These are phyloP conservation scores for Candida qinlingensis DNA, from an alignment of 805 yeast species.

Conservation along the genomic window DNA sequence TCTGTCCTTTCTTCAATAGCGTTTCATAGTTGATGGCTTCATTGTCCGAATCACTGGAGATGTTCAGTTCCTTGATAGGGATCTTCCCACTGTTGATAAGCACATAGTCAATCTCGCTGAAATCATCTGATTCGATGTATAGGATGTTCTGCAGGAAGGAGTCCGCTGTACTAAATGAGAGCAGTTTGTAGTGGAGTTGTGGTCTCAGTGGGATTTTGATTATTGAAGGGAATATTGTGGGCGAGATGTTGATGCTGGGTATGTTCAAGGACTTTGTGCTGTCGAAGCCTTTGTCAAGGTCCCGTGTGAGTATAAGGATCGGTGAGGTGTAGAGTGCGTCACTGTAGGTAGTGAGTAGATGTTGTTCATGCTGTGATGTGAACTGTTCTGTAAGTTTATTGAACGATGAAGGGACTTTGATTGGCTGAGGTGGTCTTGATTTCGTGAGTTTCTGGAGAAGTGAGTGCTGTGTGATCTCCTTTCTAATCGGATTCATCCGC, in stretches of 20 bases:
- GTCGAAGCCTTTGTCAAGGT: neutral
- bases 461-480: neutral
- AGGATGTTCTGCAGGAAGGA: neutral
- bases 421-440: neutral
- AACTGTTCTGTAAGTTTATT: neutral
- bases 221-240: neutral
- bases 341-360: neutral
- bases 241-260: neutral
- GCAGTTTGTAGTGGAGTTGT: neutral
- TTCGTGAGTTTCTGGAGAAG: neutral
- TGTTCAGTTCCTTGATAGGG: neutral
- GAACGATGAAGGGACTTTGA: neutral
- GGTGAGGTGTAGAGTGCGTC: neutral
- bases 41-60: neutral
- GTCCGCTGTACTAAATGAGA: neutral
- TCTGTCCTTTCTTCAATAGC: neutral
- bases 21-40: slow-evolving; percentile 1
- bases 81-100: neutral
- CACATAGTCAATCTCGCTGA: neutral
- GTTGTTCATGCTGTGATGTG: neutral
- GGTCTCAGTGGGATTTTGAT: neutral
- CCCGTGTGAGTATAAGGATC: neutral
- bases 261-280: neutral
- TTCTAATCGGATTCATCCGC: neutral
- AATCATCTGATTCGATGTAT: neutral